These are phyloP conservation scores for Taiozyma sp. DNA, from an alignment of 1,139 yeast species.

Conservation along the genomic window DNA sequence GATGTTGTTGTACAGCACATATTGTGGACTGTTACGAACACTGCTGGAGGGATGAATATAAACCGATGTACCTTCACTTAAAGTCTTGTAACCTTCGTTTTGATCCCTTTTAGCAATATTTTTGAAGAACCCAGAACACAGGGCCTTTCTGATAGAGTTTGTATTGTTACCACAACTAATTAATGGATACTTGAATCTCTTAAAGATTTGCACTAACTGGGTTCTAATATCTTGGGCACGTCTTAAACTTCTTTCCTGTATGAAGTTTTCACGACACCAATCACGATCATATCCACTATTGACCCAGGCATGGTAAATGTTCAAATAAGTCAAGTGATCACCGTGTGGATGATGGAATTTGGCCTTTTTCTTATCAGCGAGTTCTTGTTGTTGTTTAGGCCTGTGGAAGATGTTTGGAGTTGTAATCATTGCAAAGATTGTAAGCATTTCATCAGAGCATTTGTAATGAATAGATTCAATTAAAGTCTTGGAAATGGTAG, in stretches of 20 bases:
- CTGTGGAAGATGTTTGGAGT: slow-evolving; percentile 82
- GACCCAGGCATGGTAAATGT: slow-evolving; percentile 78
- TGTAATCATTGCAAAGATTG: slow-evolving; percentile 87
- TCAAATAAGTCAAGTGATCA: slow-evolving; percentile 80
- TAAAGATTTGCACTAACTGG: slow-evolving; percentile 64
- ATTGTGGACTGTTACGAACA: slow-evolving; percentile 66
- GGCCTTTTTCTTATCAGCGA: slow-evolving; percentile 74
- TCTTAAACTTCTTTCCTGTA: slow-evolving; percentile 75
- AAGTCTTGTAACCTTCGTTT: slow-evolving; percentile 72
- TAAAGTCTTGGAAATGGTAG: slow-evolving; percentile 78
- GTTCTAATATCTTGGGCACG: slow-evolving; percentile 75
- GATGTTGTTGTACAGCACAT: slow-evolving; percentile 79
- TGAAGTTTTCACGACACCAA: slow-evolving; percentile 81
- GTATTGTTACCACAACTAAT: slow-evolving; percentile 57
- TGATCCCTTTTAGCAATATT: slow-evolving; percentile 78
- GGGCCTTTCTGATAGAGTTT: slow-evolving; percentile 60
- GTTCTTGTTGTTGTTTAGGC: slow-evolving; percentile 71
- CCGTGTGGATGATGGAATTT: slow-evolving; percentile 76
- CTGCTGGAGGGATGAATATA: slow-evolving; percentile 87
- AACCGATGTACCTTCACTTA: slow-evolving; percentile 74
- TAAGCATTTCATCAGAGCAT: slow-evolving; percentile 79
- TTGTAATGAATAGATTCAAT: slow-evolving; percentile 66
- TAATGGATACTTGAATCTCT: slow-evolving; percentile 44
- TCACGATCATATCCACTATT: slow-evolving; percentile 50
- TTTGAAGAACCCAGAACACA: slow-evolving; percentile 85